Base-by-base conservation (phyloP, 2,329 filamentous ascomycete species). In the Pseudocercospora fijiensis region DNA sequence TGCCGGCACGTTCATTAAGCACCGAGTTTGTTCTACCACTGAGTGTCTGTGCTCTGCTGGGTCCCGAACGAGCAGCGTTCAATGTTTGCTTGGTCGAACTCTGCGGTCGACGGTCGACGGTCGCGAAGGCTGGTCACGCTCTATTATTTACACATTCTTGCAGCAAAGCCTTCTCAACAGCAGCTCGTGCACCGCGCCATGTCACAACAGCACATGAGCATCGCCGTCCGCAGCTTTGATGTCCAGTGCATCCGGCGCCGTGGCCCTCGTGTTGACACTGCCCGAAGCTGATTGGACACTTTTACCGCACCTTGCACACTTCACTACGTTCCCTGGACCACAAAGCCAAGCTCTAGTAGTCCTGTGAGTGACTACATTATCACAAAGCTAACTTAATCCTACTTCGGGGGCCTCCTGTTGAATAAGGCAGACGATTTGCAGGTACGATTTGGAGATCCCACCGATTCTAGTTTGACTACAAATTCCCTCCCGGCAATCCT, bases 201-300 rank as follows among this genome's bases (percentile, higher is more conserved):
- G 49, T 52, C 24, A 24, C 27, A 52, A 27, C 49, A 8, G 49
- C 49, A 52, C 49, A 52, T 52, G 49, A 52, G 49, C 49, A 52
- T 52, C 49, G 24, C 10, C 5, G 3, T 26, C 9, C 9, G n/a
- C n/a, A 26, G 22, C 49, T 13, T 51, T 4, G 11, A 24, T n/a
- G 49, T n/a, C 49, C 49, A 53, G 22, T 53, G 49, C 11, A 53
- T 53, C 49, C 26, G 16, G 49, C 11, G 22, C 26, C 22, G 8
- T n/a, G 49, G 16, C 16, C 26, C 22, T 26, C 49, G 49, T 53
- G 49, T 30, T 53, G 37, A 18, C 5, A 41, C 37, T n/a, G 37
- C 16, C 8, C 6, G 37, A 7, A 41, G 1, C 6, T 41, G 37
- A 41, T 41, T 41, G 37, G 37, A n/a, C 16, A n/a, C 10, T 41